Evolutionary conservation across 2,329 filamentous ascomycete species (phyloP).

Genomic region (Alternaria gaisen): DNA sequence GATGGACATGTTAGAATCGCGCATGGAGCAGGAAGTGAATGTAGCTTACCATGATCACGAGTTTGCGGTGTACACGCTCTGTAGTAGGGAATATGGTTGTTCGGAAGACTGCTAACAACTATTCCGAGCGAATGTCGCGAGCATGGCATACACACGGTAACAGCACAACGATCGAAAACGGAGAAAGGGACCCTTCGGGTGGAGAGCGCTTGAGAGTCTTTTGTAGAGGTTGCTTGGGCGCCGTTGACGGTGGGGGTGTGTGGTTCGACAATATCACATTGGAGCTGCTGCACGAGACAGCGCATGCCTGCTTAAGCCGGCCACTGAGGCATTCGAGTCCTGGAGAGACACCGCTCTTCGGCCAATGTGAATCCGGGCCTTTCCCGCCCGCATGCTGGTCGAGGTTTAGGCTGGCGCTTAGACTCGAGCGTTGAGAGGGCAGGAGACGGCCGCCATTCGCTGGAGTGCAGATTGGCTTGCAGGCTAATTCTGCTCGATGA

Average conservation of each 20-base stretch:
- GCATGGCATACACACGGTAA: conserved; percentile 46
- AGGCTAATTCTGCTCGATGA: conserved; percentile 38
- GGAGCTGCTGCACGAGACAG: conserved; percentile 43
- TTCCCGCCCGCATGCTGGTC: conserved; percentile 41
- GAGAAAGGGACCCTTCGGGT: conserved; percentile 52
- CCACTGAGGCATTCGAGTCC: conserved; percentile 40
- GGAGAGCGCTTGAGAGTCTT: conserved; percentile 53
- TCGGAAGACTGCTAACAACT: conserved; percentile 32
- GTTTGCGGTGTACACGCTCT: conserved; percentile 30
- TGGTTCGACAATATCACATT: conserved; percentile 43
- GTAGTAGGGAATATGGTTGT: conserved; percentile 22
- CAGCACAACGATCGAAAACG: conserved; percentile 46
- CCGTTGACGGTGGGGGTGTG: conserved; percentile 45
- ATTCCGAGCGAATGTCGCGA: conserved; percentile 30
- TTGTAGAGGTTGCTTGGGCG: conserved; percentile 52
- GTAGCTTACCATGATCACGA: conserved; percentile 49
- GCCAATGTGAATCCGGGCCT: conserved; percentile 43
- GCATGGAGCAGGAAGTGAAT: conserved; percentile 16
- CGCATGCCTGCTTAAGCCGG: conserved; percentile 36
- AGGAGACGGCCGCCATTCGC: conserved; percentile 42
- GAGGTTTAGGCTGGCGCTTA: conserved; percentile 46
- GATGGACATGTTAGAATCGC: conserved; percentile 28
- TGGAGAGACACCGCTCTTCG: conserved; percentile 28
- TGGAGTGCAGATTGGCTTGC: conserved; percentile 22
- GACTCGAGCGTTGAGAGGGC: conserved; percentile 38